Evolutionary conservation across 2,329 filamentous ascomycete species (phyloP).

Genomic region (Colletotrichum magnum): DNA sequence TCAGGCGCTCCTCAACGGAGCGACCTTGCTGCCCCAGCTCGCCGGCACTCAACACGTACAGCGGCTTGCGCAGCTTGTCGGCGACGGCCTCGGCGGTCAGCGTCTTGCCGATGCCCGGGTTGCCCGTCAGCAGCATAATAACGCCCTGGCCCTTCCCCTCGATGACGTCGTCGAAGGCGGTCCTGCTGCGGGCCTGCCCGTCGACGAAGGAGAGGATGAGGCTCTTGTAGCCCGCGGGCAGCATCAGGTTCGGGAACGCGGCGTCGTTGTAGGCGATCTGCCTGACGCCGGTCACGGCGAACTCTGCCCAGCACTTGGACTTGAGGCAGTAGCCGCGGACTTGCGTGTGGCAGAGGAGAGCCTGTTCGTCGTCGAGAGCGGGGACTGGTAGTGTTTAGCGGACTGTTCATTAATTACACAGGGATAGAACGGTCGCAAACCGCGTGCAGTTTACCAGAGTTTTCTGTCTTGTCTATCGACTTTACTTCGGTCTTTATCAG

Average conservation of each 20-base stretch:
- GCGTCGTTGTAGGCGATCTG: conserved; percentile 62
- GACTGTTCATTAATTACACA: neutral
- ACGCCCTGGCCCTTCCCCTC: conserved; percentile 18
- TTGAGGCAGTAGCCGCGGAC: conserved; percentile 52
- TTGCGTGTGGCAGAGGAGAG: conserved; percentile 55
- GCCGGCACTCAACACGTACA: conserved; percentile 31
- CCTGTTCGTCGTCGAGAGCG: conserved; percentile 53
- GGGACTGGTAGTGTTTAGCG: neutral
- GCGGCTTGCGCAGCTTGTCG: conserved; percentile 21
- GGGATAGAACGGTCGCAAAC: neutral
- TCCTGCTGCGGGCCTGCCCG: conserved; percentile 55
- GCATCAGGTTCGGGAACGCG: conserved; percentile 63
- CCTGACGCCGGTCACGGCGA: conserved; percentile 59
- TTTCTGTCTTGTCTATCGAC: neutral
- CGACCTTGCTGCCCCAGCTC: conserved; percentile 8
- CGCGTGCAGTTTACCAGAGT: neutral
- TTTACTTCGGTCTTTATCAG: neutral
- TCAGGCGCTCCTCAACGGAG: neutral
- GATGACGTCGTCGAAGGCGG: conserved; percentile 58
- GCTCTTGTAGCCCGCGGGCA: conserved; percentile 63
- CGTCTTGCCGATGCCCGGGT: conserved; percentile 24
- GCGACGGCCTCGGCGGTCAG: conserved; percentile 42
- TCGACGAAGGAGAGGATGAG: conserved; percentile 64
- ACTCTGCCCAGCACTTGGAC: conserved; percentile 46
- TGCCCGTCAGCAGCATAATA: conserved; percentile 12